Evolutionary conservation across 495 filamentous ascomycete genomes (phyloP).

Genomic region (Emericellopsis terricola): DNA sequence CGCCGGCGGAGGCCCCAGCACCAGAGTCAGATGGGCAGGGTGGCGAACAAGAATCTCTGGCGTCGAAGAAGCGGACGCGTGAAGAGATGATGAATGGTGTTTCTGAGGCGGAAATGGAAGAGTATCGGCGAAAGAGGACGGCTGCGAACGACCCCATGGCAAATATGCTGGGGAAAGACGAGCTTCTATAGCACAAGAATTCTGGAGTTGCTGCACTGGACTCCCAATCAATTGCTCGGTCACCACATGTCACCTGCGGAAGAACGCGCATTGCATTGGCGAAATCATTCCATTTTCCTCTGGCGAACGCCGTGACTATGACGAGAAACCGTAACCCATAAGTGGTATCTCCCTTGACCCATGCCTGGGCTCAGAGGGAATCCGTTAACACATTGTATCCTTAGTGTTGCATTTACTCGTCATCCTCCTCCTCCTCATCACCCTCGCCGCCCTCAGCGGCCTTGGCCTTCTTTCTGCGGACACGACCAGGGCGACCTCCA

Average conservation of each 20-base stretch:
- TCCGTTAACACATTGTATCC: no score
- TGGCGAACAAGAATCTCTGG: constrained; percentile 13
- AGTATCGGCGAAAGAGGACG: constrained; percentile 53
- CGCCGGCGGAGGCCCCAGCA: constrained; percentile 7
- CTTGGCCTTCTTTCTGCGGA: constrained; percentile 97
- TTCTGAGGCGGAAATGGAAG: constrained; percentile 67
- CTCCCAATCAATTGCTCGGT: neutral
- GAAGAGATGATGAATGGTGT: constrained; percentile 61
- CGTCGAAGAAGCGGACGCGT: constrained; percentile 46
- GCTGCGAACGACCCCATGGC: constrained; percentile 75
- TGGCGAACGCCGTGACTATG: constrained; percentile 19
- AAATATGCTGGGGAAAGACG: constrained; percentile 34
- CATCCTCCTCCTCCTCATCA: constrained; percentile 72
- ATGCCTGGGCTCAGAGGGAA: no score
- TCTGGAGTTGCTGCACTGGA: no score
- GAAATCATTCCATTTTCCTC: constrained; percentile 19
- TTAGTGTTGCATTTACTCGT: constrained; percentile 43
- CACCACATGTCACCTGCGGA: neutral
- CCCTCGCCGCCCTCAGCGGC: constrained; percentile 83
- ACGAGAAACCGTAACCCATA: constrained; percentile 3
- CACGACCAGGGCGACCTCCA: constrained; percentile 89
- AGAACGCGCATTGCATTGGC: neutral
- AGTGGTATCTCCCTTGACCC: neutral
- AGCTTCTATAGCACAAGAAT: no score
- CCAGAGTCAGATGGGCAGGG: constrained; percentile 11